Base-by-base conservation (phyloP, 1,284 basidiomycete species). In the Apiotrichum brassicae region DNA sequence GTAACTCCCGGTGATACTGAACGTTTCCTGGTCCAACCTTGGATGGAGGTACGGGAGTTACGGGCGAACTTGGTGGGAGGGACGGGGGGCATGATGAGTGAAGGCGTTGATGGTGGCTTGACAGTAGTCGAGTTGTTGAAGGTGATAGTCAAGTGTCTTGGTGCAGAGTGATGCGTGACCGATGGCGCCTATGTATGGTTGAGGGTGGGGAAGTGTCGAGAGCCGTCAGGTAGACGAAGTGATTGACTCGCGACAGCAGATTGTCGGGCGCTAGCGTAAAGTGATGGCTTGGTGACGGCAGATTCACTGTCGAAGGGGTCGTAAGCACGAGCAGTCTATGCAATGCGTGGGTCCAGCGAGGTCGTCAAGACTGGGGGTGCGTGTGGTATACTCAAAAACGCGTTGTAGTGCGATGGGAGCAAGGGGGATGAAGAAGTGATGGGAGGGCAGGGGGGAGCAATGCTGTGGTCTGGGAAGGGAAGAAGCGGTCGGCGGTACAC, bases 1-100 rank as follows among this genome's bases (percentile, higher is more conserved):
- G 48, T 51, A 20, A 49, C 42, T 13, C 58, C 51, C 13, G 68
- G 65, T 6, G 66, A 68, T 20, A 61, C 65, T 6, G 66, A 67
- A 30, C 66, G 64, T 54, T 70, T 67, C 46, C 65, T 63, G 46
- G 57, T 62, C 54, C 64, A 66, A 25, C 63, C 63, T 49, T 71
- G 64, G 37, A 65, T 62, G 35, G 63, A 68, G 30, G 64, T 63
- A 43, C 66, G 61, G 35, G 63, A 68, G 30, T 63, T 63, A 43
- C 66, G 61, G n/a, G 62, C 59, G n/a, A 61, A 55, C 51, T 66
- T 66, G 49, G 53, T 57, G 25, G 66, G 58, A 19, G 68, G 63
- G 14, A 59, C 64, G 46, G 66, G 60, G 32, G 68, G 67, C 68
- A 71, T 71, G 49, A 20, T 58, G 53, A 30, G 22, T 58, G 53